A percentile compares a stretch with the other conserved stretches of the same genome.
phyloP scores from a whole-genome alignment of 768 basidiomycete species.

The Austroboletus eburneus region DNA sequence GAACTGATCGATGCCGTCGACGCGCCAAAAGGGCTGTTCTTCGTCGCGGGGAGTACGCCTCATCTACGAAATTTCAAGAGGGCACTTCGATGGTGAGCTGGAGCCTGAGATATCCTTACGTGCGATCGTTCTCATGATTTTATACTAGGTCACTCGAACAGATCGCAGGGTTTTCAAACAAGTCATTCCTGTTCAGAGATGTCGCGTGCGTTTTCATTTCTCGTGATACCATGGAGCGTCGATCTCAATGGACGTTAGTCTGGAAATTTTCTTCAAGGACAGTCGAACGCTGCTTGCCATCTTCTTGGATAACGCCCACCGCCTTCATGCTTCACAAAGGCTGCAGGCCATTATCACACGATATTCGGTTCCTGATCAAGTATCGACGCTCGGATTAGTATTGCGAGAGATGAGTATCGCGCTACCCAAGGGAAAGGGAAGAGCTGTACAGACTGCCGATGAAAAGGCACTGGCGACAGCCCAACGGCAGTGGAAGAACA shows the following conservation, averaged over 20 bases:
- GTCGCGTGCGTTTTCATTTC: slow-evolving; percentile 71
- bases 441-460: slow-evolving; percentile 2
- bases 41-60: slow-evolving; percentile 79
- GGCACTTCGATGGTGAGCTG: slow-evolving; percentile 74
- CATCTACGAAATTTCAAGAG: slow-evolving; percentile 76
- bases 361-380: slow-evolving; percentile 33
- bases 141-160: slow-evolving; percentile 79
- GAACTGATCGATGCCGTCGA: slow-evolving; percentile 87
- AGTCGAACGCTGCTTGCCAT: slow-evolving; percentile 83
- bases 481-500: slow-evolving; percentile 79
- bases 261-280: slow-evolving; percentile 93
- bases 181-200: slow-evolving; percentile 86
- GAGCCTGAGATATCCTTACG: neutral
- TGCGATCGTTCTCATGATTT: neutral
- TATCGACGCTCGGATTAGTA: slow-evolving; percentile 44
- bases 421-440: slow-evolving; percentile 20
- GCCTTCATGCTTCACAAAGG: slow-evolving; percentile 55
- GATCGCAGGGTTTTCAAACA: slow-evolving; percentile 72
- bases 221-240: neutral
- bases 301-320: slow-evolving; percentile 65
- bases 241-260: slow-evolving; percentile 36
- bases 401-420: slow-evolving; percentile 36
- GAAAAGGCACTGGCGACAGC: slow-evolving; percentile 58
- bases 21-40: slow-evolving; percentile 76
- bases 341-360: slow-evolving; percentile 47